phyloP scores from a whole-genome alignment of 176 grass and related monocot genomes.

The Oryza brachyantha region DNA sequence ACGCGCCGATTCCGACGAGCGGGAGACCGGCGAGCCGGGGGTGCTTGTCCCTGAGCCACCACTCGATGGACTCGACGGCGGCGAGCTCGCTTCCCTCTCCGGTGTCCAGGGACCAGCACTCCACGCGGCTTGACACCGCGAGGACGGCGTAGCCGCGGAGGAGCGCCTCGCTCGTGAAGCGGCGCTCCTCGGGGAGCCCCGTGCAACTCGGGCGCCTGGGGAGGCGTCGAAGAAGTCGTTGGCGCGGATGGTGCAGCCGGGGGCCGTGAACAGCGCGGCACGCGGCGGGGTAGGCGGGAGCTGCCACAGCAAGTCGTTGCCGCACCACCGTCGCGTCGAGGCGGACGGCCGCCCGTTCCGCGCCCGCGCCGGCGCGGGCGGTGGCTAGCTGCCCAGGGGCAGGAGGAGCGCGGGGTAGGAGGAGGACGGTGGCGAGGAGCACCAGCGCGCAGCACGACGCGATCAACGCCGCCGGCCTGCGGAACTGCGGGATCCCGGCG shows the following conservation, averaged over 20 bases:
- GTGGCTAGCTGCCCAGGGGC: neutral
- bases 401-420: neutral
- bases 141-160: conserved; percentile 62
- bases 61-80: conserved; percentile 62
- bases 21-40: conserved; percentile 61
- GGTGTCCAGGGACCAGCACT: conserved; percentile 63
- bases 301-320: conserved; percentile 84
- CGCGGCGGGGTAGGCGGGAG: conserved; percentile 41
- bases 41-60: conserved; percentile 45
- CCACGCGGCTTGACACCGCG: conserved; percentile 59
- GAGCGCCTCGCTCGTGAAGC: conserved; percentile 65
- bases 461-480: neutral
- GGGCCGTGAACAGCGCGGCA: conserved; percentile 70
- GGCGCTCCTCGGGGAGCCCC: conserved; percentile 84
- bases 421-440: conserved; percentile 43
- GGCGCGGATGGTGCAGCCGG: conserved; percentile 77
- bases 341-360: conserved; percentile 38
- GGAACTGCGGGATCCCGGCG: conserved; percentile 11
- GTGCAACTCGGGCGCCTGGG: conserved; percentile 49
- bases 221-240: conserved; percentile 86
- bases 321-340: conserved; percentile 55
- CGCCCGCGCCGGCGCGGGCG: no score
- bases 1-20: conserved; percentile 67
- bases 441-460: conserved; percentile 27
- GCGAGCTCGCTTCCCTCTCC: conserved; percentile 42